phyloP scores from a whole-genome alignment of 208 protist genomes.

The Leptomonas pyrrhocoris region DNA sequence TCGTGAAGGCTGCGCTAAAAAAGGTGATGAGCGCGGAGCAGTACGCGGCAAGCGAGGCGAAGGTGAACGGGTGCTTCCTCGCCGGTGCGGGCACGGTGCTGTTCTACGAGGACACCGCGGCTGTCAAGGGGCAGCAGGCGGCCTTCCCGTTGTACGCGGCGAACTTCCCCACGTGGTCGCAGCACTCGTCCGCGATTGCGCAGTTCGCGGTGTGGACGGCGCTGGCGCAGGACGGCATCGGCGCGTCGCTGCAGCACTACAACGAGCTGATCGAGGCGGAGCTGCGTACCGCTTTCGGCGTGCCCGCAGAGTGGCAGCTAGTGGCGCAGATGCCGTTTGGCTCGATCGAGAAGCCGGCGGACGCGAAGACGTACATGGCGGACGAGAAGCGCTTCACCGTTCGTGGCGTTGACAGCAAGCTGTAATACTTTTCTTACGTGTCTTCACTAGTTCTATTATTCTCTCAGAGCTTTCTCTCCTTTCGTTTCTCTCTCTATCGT shows the following conservation, averaged over 20 bases:
- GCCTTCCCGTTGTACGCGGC: conserved; percentile 35
- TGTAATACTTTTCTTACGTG: neutral
- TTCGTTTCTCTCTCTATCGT: too few species aligned
- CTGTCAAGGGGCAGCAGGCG: conserved; percentile 24
- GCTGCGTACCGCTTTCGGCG: conserved; percentile 12
- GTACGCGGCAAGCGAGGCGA: conserved; percentile 27
- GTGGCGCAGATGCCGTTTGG: conserved; percentile 53
- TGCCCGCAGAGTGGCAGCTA: conserved; percentile 39
- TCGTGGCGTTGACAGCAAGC: neutral
- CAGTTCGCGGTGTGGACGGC: conserved; percentile 58
- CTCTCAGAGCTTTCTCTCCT: neutral
- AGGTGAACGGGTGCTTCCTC: conserved; percentile 44
- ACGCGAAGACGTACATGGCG: conserved; percentile 26
- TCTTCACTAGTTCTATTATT: too few species aligned
- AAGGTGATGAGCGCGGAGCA: conserved; percentile 22
- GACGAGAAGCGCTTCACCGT: conserved; percentile 44
- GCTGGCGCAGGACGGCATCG: conserved; percentile 28
- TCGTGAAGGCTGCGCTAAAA: conserved; percentile 31
- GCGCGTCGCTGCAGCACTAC: conserved; percentile 53
- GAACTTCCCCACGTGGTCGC: conserved; percentile 35
- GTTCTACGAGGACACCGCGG: conserved; percentile 36
- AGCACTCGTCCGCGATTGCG: conserved; percentile 38
- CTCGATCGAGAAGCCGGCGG: conserved; percentile 24
- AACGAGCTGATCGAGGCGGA: conserved; percentile 37
- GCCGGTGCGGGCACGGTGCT: conserved; percentile 42